A percentile compares a stretch with the other conserved stretches of the same genome.
phyloP scores from a whole-genome alignment of 2,329 filamentous ascomycete genomes.

The Tolypocladium cylindrosporum region DNA sequence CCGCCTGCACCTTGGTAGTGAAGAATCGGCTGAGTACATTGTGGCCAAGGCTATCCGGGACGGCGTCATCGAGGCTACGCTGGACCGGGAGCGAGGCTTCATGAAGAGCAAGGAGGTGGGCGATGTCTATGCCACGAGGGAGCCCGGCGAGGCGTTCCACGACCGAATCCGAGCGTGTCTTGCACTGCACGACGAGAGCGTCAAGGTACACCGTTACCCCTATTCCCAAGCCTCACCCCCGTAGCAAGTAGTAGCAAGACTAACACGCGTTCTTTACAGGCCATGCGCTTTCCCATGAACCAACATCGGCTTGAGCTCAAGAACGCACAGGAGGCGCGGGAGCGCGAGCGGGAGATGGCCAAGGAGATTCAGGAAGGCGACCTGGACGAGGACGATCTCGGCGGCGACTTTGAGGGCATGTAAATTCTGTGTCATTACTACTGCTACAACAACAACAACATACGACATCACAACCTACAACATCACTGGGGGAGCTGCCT shows the following conservation, averaged over 20 bases:
- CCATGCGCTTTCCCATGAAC: slow-evolving; percentile 99
- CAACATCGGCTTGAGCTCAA: slow-evolving; percentile 95
- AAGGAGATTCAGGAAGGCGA: slow-evolving; percentile 99
- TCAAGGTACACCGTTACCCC: slow-evolving; percentile 56
- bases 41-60: slow-evolving; percentile 97
- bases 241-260: slow-evolving; percentile 6
- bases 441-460: slow-evolving; percentile 1
- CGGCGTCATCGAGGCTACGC: slow-evolving; percentile 88
- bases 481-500: not conserved
- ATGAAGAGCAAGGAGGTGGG: slow-evolving; percentile 98
- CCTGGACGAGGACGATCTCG: slow-evolving; percentile 90
- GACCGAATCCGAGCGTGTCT: slow-evolving; percentile 90
- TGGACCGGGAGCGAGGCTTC: slow-evolving; percentile 90
- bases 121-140: slow-evolving; percentile 90
- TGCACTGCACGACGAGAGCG: slow-evolving; percentile 89
- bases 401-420: slow-evolving; percentile 92
- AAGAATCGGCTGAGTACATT: slow-evolving; percentile 98
- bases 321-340: slow-evolving; percentile 95
- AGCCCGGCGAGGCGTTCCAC: slow-evolving; percentile 95
- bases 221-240: not conserved
- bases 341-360: slow-evolving; percentile 90
- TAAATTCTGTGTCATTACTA: slow-evolving; percentile 34
- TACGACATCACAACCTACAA: not conserved
- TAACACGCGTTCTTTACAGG: slow-evolving; percentile 35
- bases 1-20: slow-evolving; percentile 81